Conservation (phyloP, 768 basidiomycete species). For the Solioccasus polychromus region DNA sequence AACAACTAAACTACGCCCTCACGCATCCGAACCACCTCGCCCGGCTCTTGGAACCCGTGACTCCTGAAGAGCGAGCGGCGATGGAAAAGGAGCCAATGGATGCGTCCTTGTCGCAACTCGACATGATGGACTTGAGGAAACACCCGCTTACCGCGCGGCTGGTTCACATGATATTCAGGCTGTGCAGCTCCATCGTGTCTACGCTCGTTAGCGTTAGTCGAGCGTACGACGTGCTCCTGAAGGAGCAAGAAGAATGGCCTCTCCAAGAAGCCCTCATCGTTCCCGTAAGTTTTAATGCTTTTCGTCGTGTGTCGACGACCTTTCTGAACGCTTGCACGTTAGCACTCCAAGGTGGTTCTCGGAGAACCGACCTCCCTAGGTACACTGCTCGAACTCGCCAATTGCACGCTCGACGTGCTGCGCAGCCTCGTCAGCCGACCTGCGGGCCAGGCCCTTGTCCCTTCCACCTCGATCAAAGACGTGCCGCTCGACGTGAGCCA, state of each 20-base stretch:
- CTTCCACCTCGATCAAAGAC: slow-evolving; percentile 29
- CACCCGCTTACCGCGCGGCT: slow-evolving; percentile 72
- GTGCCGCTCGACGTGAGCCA: slow-evolving; percentile 48
- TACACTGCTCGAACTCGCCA: slow-evolving; percentile 82
- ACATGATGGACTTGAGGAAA: slow-evolving; percentile 58
- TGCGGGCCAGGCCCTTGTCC: slow-evolving; percentile 50
- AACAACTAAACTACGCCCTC: slow-evolving; percentile 86
- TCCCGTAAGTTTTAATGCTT: slow-evolving; percentile 50
- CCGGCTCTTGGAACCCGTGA: slow-evolving; percentile 76
- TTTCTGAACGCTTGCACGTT: background rate
- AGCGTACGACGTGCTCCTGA: slow-evolving; percentile 64
- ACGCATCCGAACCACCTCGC: slow-evolving; percentile 89
- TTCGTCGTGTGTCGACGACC: background rate
- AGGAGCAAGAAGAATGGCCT: slow-evolving; percentile 71
- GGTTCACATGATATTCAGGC: slow-evolving; percentile 65
- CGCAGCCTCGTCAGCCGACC: slow-evolving; percentile 63
- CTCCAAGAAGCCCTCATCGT: slow-evolving; percentile 63
- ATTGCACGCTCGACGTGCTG: slow-evolving; percentile 71
- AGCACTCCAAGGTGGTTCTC: slow-evolving; percentile 85
- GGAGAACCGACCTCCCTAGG: slow-evolving; percentile 83
- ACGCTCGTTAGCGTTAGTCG: slow-evolving; percentile 69
- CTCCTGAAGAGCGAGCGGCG: slow-evolving; percentile 64
- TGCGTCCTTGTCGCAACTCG: slow-evolving; percentile 36
- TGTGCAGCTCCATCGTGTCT: slow-evolving; percentile 67
- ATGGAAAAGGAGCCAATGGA: slow-evolving; percentile 59